These are phyloP conservation scores for Chiua virens DNA, from an alignment of 768 basidiomycete genomes.

Conservation along the genomic window DNA sequence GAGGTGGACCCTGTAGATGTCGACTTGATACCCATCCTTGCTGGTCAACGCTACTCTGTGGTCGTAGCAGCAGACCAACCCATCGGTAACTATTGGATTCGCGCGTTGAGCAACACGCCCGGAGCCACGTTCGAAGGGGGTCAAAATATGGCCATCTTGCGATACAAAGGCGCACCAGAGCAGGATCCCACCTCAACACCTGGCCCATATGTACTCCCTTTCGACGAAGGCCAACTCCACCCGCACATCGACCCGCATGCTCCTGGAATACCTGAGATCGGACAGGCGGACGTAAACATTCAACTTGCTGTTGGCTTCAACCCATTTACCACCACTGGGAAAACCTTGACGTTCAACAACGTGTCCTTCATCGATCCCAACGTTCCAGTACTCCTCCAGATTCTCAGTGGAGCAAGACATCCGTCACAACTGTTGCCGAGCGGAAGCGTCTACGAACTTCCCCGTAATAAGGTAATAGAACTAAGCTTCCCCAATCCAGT, in stretches of 20 bases:
- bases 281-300: slow-evolving; percentile 39
- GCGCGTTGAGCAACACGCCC: slow-evolving; percentile 36
- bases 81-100: slow-evolving; percentile 53
- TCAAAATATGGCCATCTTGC: slow-evolving; percentile 48
- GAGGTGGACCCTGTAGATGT: slow-evolving; percentile 41
- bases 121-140: slow-evolving; percentile 31
- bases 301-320: slow-evolving; percentile 13
- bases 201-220: slow-evolving; percentile 21
- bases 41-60: slow-evolving; percentile 41
- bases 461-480: slow-evolving; percentile 42
- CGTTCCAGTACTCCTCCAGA: slow-evolving; percentile 53
- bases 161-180: slow-evolving; percentile 41
- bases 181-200: slow-evolving; percentile 23
- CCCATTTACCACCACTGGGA: too few relatives aligned
- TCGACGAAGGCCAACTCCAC: slow-evolving; percentile 40
- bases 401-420: slow-evolving; percentile 47
- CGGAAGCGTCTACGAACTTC: slow-evolving; percentile 46
- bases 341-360: slow-evolving; percentile 21
- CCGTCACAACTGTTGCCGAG: slow-evolving; percentile 45
- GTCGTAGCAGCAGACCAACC: slow-evolving; percentile 43
- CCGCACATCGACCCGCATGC: slow-evolving; percentile 27
- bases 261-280: slow-evolving; percentile 34
- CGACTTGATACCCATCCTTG: slow-evolving; percentile 30
- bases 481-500: slow-evolving; percentile 38
- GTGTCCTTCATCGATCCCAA: slow-evolving; percentile 38